Evolutionary conservation across 495 filamentous ascomycete genomes (phyloP).

Genomic region (Cudoniella acicularis): DNA sequence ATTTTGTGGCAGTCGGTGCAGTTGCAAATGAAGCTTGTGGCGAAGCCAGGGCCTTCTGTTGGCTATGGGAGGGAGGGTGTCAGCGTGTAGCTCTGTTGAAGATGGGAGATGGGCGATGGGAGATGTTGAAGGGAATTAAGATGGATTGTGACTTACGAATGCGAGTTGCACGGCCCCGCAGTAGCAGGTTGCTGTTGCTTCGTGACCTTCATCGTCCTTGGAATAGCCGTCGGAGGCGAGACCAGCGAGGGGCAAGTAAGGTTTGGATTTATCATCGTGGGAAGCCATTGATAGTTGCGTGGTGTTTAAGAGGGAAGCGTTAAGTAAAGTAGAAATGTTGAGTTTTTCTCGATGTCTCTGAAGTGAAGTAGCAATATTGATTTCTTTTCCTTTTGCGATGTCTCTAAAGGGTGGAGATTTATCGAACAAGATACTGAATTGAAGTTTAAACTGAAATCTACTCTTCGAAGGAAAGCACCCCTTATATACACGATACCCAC

Average conservation of each 20-base stretch:
- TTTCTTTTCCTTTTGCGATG: too few species aligned
- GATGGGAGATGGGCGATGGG: not conserved
- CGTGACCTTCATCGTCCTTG: constrained; percentile 37
- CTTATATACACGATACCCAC: too few species aligned
- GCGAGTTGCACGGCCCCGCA: constrained; percentile 49
- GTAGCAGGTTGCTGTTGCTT: constrained; percentile 50
- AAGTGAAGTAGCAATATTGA: too few species aligned
- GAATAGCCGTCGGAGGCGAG: constrained; percentile 31
- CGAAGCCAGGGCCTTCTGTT: constrained; percentile 35
- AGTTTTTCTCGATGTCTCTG: too few species aligned
- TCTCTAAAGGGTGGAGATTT: too few species aligned
- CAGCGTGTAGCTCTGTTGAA: too few species aligned
- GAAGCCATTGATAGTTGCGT: constrained; percentile 4
- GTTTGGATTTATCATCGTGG: not conserved
- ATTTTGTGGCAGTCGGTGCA: constrained; percentile 55
- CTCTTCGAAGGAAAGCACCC: too few species aligned
- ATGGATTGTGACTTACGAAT: constrained; percentile 35
- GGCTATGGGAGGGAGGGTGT: constrained; percentile 32
- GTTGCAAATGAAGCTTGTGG: constrained; percentile 51
- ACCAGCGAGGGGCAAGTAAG: constrained; percentile 25
- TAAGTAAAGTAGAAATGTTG: too few species aligned
- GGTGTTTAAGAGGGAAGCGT: too few species aligned
- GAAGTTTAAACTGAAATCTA: too few species aligned
- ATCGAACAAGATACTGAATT: too few species aligned
- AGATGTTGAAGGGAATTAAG: not conserved